These are phyloP conservation scores for Lanmaoa rubissima DNA, from an alignment of 768 basidiomycete species.

Conservation along the genomic window DNA sequence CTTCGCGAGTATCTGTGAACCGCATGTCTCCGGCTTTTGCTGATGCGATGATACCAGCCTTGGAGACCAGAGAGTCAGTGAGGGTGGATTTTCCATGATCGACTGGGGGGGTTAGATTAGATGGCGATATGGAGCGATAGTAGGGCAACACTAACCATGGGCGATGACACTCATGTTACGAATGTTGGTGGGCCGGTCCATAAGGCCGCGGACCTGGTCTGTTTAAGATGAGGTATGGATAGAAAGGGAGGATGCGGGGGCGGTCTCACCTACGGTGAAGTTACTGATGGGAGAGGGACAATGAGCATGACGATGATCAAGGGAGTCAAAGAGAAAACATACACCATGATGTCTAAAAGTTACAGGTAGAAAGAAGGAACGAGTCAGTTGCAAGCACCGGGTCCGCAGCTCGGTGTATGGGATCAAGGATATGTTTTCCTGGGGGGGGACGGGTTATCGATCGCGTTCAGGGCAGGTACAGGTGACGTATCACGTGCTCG, in stretches of 20 bases:
- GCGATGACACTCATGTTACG: conserved; percentile 95
- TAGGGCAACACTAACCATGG: conserved; percentile 59
- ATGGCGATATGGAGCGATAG: conserved; percentile 11
- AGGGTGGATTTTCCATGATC: conserved; percentile 99
- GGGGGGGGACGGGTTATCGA: conserved; percentile 38
- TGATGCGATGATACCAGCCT: conserved; percentile 97
- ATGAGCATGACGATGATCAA: conserved; percentile 27
- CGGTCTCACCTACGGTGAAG: conserved; percentile 78
- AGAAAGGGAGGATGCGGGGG: neutral
- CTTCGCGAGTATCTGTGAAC: conserved; percentile 95
- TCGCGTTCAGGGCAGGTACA: conserved; percentile 44
- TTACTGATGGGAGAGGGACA: conserved; percentile 52
- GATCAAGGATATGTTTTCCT: conserved; percentile 15
- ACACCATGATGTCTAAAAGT: conserved; percentile 77
- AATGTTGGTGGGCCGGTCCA: conserved; percentile 90
- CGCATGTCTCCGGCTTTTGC: conserved; percentile 96
- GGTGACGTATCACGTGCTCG: conserved; percentile 6
- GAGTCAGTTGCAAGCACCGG: conserved; percentile 27
- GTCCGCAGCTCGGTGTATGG: conserved; percentile 22
- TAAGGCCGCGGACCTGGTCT: conserved; percentile 87
- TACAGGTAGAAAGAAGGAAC: conserved; percentile 26
- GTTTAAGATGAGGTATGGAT: conserved; percentile 10
- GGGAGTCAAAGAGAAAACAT: conserved; percentile 37
- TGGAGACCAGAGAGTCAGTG: conserved; percentile 97
- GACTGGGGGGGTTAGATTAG: conserved; percentile 50